phyloP scores from a whole-genome alignment of 352 stramenopile species.

The Phytophthora syringae region DNA sequence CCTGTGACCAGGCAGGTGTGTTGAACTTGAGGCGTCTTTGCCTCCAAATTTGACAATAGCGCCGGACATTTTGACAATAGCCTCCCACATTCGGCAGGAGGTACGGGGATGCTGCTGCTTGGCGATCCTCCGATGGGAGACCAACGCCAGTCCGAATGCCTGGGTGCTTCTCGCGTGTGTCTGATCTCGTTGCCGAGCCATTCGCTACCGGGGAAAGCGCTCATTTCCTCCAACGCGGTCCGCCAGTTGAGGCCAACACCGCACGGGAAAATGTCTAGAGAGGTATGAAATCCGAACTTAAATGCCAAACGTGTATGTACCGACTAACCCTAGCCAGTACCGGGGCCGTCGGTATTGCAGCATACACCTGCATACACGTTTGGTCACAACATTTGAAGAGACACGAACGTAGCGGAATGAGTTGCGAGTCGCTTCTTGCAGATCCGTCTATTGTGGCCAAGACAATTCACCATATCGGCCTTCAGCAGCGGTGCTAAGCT shows the following conservation, averaged over 20 bases:
- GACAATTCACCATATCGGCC: too few relatives aligned
- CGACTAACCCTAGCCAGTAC: too few relatives aligned
- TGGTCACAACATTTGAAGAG: too few relatives aligned
- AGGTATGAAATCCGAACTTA: too few relatives aligned
- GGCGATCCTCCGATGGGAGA: slow-evolving; percentile 19
- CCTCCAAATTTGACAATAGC: slow-evolving; percentile 22
- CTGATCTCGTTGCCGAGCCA: slow-evolving; percentile 7
- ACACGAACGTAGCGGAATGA: too few relatives aligned
- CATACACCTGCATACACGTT: too few relatives aligned
- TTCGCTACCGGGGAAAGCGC: slow-evolving; percentile 20
- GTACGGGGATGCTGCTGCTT: slow-evolving; percentile 7
- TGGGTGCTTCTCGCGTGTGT: background rate
- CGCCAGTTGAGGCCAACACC: slow-evolving; percentile 8
- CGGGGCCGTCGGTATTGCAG: too few relatives aligned
- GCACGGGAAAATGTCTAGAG: too few relatives aligned
- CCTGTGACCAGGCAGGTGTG: slow-evolving; percentile 14
- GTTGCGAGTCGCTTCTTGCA: too few relatives aligned
- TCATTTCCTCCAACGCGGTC: slow-evolving; percentile 17
- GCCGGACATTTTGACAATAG: slow-evolving; percentile 7
- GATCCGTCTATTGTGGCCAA: too few relatives aligned
- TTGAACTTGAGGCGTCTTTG: slow-evolving; percentile 5
- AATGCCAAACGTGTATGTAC: too few relatives aligned
- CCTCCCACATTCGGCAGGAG: background rate
- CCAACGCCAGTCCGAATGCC: slow-evolving; percentile 27
- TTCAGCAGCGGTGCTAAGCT: too few relatives aligned